These are phyloP conservation scores for Epichloe sylvatica DNA, from an alignment of 2,329 filamentous ascomycete species.

Conservation along the genomic window DNA sequence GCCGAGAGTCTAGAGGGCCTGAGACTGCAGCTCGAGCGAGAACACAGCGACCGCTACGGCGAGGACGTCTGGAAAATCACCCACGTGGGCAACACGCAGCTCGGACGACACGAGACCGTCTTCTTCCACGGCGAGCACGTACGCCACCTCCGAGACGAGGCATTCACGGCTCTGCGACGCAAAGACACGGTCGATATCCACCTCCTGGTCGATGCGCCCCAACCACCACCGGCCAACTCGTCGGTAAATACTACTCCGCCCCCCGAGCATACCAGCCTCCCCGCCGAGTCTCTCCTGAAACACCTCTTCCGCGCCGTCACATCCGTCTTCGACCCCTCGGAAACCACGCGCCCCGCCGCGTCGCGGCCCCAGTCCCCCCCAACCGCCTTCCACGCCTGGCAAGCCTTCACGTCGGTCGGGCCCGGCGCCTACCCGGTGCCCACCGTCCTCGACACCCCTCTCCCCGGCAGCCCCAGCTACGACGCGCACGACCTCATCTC, in stretches of 20 bases:
- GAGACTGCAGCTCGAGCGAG: conserved; percentile 53
- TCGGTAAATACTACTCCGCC: conserved; percentile 6
- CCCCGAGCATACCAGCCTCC: conserved; percentile 1
- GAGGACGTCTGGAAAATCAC: conserved; percentile 54
- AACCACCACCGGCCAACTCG: conserved; percentile 13
- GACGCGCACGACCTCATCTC: conserved; percentile 21
- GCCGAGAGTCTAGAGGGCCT: conserved; percentile 41
- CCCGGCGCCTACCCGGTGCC: conserved; percentile 56
- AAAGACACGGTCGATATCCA: conserved; percentile 59
- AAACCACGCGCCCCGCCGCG: conserved; percentile 18
- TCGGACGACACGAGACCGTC: conserved; percentile 80
- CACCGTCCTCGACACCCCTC: conserved; percentile 43
- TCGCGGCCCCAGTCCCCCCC: conserved; percentile 17
- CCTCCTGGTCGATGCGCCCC: conserved; percentile 29
- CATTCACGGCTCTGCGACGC: conserved; percentile 69
- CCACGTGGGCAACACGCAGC: conserved; percentile 62
- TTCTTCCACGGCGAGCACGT: conserved; percentile 66
- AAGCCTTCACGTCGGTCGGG: conserved; percentile 40
- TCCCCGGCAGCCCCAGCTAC: conserved; percentile 28
- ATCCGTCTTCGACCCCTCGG: conserved; percentile 27
- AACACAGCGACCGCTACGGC: conserved; percentile 29
- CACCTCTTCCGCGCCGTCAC: conserved; percentile 33
- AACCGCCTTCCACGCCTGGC: conserved; percentile 31
- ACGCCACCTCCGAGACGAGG: conserved; percentile 64
- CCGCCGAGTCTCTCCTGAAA: conserved; percentile 29